Base-by-base conservation (phyloP, 441 rosid genomes). In the Mallotus repandus region DNA sequence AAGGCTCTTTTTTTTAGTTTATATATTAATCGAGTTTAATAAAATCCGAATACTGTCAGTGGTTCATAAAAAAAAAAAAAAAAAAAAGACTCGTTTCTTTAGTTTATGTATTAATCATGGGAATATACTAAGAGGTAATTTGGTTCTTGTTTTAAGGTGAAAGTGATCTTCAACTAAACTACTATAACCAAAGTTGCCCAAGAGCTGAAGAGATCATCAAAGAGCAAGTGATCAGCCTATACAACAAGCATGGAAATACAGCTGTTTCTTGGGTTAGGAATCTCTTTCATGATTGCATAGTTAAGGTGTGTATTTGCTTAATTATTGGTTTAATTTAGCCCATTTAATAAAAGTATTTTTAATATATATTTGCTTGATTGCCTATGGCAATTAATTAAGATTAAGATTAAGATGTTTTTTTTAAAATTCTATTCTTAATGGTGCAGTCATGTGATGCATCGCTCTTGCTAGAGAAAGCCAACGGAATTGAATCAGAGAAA, bases 211-310 rank as follows among this genome's bases (percentile, higher is more conserved):
- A 88, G 43, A 89, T 90, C 58, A 81, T 94, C 77, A 88, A 88
- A 76, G 80, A 86, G n/a, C n/a, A n/a, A 76, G 97, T 94, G 57
- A 75, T 66, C 60, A 80, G 70, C 3, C 89, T 94, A 22, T 90
- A 94, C 76, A 41, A 85, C 7, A 78, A 86, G 69, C 95, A 94
- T 64, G 97, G 97, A 58, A 94, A 94, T 79, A 94, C 97, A 0
- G 97, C 97, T 7, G 88, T 94, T 29, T 90, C 98, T 2, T 92
- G 97, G 98, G 82, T 92, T 74, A 84, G 98, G 66, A 94, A 92
- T 81, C 94, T 94, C 76, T 94, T 94, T 82, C 97, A 92, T 56
- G 97, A 94, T 71, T 94, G 98, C 81, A 78, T 79, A 7, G 92
- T 90, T 38, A 77, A 89, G 85, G 93, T 91, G 79, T 3, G 9